These are phyloP conservation scores for Tirmania nivea DNA, from an alignment of 495 filamentous ascomycete species.

Conservation along the genomic window DNA sequence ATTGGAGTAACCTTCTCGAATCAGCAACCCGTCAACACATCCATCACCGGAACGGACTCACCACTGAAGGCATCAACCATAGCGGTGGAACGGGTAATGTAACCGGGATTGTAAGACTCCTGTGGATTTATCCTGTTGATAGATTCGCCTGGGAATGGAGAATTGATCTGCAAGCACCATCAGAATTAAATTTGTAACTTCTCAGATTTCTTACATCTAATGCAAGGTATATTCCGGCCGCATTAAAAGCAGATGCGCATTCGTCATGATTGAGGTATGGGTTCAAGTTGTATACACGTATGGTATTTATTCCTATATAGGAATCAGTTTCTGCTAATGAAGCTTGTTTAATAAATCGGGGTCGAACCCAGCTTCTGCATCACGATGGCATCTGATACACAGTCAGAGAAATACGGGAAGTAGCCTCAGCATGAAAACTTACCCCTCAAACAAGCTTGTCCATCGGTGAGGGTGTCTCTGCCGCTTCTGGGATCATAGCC, in stretches of 20 bases:
- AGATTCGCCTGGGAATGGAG: slow-evolving; percentile 54
- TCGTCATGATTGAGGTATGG: slow-evolving; percentile 67
- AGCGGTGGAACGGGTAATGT: slow-evolving; percentile 67
- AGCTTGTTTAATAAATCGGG: slow-evolving; percentile 18
- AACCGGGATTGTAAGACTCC: slow-evolving; percentile 48
- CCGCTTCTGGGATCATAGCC: slow-evolving; percentile 42
- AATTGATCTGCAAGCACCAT: slow-evolving; percentile 71
- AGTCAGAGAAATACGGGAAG: neutral
- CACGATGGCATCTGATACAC: slow-evolving; percentile 49
- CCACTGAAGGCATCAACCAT: slow-evolving; percentile 65
- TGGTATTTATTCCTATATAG: slow-evolving; percentile 46
- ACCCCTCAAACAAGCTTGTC: slow-evolving; percentile 46
- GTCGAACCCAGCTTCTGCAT: slow-evolving; percentile 48
- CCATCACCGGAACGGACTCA: neutral
- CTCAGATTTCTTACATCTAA: slow-evolving; percentile 28
- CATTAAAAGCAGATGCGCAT: slow-evolving; percentile 82
- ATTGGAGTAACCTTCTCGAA: slow-evolving; percentile 59
- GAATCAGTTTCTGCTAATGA: neutral
- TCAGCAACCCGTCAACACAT: neutral
- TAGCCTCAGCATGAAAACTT: neutral
- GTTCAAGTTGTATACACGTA: slow-evolving; percentile 83
- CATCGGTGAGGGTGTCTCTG: slow-evolving; percentile 56
- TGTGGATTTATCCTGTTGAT: slow-evolving; percentile 46
- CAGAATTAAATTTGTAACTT: slow-evolving; percentile 20
- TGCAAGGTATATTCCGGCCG: slow-evolving; percentile 41